A percentile compares a stretch with the other conserved stretches of the same genome.
Evolutionary conservation across 2,329 filamentous ascomycete genomes (phyloP).

Genomic region (Microdochium nivale): DNA sequence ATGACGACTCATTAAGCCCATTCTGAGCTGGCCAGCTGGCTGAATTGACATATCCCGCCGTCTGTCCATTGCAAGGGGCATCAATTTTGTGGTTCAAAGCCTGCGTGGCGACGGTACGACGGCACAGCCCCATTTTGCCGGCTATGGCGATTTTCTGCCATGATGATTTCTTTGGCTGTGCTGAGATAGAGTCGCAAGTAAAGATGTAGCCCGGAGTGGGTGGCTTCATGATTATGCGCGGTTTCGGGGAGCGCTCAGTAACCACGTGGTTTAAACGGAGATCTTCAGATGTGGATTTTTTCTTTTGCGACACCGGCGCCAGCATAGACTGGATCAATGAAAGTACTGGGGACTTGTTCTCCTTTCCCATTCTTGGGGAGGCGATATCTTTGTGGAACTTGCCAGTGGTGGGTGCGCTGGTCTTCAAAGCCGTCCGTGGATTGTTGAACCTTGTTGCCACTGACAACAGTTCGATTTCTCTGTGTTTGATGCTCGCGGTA

Average conservation of each 20-base stretch:
- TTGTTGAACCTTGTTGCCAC: background rate
- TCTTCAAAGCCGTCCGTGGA: background rate
- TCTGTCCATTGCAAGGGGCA: no score
- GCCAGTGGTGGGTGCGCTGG: background rate
- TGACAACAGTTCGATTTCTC: background rate
- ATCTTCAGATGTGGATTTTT: background rate
- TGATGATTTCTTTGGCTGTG: background rate
- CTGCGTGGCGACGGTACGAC: no score
- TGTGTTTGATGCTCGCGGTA: background rate
- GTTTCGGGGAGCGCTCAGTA: background rate
- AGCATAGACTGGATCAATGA: background rate
- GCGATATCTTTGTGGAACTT: background rate
- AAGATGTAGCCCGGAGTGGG: background rate
- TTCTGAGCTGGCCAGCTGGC: no score
- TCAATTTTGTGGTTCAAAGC: no score
- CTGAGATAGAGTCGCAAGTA: background rate
- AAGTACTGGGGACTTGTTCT: background rate
- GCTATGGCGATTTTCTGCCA: background rate
- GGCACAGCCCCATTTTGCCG: no score
- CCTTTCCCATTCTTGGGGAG: no score
- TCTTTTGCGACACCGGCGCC: background rate
- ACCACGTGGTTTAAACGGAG: no score
- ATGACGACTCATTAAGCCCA: no score
- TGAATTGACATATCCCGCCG: no score
- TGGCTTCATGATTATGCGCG: background rate